Evolutionary conservation across 305 asterid species (phyloP).

Genomic region (Rubia peregrina): DNA sequence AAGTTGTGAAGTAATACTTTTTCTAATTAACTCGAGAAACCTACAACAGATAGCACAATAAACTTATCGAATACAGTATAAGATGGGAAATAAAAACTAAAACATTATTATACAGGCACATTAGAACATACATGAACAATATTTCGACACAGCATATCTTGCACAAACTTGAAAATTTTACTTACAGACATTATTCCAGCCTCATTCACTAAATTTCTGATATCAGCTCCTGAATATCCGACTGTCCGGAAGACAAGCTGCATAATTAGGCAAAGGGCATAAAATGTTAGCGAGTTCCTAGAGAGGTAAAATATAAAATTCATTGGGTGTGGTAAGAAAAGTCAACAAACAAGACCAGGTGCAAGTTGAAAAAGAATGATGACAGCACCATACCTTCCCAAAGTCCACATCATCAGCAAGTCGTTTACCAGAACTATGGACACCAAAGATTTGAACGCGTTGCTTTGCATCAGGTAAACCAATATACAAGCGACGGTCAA

Average conservation of each 20-base stretch:
- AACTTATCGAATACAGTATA: not conserved
- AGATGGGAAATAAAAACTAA: not conserved
- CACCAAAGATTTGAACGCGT: constrained; percentile 89
- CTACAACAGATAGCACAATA: not conserved
- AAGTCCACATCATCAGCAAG: constrained; percentile 85
- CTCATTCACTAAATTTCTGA: constrained; percentile 91
- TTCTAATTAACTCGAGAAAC: no score
- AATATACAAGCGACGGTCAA: constrained; percentile 91
- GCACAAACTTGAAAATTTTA: constrained; percentile 34
- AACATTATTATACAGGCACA: not conserved
- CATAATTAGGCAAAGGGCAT: constrained; percentile 20
- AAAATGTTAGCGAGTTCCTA: not conserved
- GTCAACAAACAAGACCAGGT: not conserved
- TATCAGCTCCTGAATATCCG: constrained; percentile 98
- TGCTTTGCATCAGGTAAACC: constrained; percentile 98
- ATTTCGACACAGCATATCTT: not conserved
- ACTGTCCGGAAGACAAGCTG: constrained; percentile 99
- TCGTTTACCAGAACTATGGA: constrained; percentile 90
- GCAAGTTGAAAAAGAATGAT: not conserved
- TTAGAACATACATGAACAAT: not conserved
- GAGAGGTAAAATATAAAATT: not conserved
- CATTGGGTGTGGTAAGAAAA: not conserved
- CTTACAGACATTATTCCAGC: constrained; percentile 99
- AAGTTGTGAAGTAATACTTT: not conserved
- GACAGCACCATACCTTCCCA: constrained; percentile 48